Evolutionary conservation across 352 stramenopile species (phyloP).

Genomic region (Peronospora destructor): DNA sequence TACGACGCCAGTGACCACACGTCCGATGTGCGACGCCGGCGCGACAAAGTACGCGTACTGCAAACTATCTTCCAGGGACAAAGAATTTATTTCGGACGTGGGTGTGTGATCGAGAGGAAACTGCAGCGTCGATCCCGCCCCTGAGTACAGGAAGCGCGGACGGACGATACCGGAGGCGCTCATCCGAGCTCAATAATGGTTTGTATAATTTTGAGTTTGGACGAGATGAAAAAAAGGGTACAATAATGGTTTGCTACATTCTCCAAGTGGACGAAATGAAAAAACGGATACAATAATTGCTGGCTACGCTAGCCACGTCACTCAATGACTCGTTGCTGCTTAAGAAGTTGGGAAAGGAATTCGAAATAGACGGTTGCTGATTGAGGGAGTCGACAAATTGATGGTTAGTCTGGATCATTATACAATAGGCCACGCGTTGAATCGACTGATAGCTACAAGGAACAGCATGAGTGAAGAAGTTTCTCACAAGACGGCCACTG

Average conservation of each 20-base stretch:
- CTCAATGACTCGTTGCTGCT: slow-evolving; percentile 28
- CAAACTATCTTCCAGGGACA: slow-evolving; percentile 4
- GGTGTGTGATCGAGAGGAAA: slow-evolving; percentile 31
- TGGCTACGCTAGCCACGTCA: not conserved
- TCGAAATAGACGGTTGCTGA: slow-evolving; percentile 19
- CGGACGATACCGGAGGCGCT: slow-evolving; percentile 32
- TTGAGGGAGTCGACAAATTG: slow-evolving; percentile 20
- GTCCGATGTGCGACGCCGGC: slow-evolving; percentile 66
- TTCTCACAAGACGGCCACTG: slow-evolving; percentile 16
- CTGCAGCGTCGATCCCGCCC: slow-evolving; percentile 42
- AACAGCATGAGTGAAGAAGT: slow-evolving; percentile 25
- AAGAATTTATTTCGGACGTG: not conserved
- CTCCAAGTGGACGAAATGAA: no score
- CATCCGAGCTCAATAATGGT: slow-evolving; percentile 10
- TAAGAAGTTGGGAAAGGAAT: slow-evolving; percentile 14
- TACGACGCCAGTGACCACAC: slow-evolving; percentile 79
- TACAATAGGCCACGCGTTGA: slow-evolving; percentile 28
- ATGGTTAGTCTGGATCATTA: slow-evolving; percentile 17
- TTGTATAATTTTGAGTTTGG: no score
- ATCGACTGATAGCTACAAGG: slow-evolving; percentile 2
- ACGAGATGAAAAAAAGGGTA: no score
- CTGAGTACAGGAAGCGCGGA: slow-evolving; percentile 40
- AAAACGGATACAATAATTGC: no score
- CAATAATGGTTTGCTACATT: no score
- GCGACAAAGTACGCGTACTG: slow-evolving; percentile 65